A percentile compares a stretch with the other conserved stretches of the same genome.
phyloP scores from a whole-genome alignment of 805 yeast species.

The Metschnikowia henanensis region DNA sequence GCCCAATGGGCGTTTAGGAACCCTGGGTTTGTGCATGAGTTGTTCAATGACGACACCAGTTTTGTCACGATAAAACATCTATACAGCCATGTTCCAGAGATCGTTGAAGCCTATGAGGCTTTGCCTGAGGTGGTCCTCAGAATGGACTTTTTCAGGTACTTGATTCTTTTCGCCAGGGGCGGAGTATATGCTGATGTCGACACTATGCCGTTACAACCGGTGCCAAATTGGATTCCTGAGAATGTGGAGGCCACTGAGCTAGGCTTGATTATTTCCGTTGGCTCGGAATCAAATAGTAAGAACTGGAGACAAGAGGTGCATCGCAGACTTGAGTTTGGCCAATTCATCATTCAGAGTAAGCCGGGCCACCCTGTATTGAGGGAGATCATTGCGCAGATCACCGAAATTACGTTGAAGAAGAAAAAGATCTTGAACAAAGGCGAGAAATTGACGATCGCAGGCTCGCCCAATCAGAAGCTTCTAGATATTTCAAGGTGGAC shows the following conservation, averaged over 20 bases:
- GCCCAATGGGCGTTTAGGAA: constrained; percentile 71
- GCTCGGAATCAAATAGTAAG: constrained; percentile 60
- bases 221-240: constrained; percentile 84
- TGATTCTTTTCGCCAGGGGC: constrained; percentile 85
- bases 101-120: constrained; percentile 62
- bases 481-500: constrained; percentile 68
- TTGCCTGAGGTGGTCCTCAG: constrained; percentile 66
- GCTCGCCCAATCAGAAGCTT: constrained; percentile 33
- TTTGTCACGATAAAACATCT: constrained; percentile 59
- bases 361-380: constrained; percentile 83
- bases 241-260: constrained; percentile 61
- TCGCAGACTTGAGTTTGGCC: constrained; percentile 74
- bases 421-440: constrained; percentile 19
- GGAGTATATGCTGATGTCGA: constrained; percentile 89
- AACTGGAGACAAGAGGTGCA: constrained; percentile 65
- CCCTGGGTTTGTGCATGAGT: constrained; percentile 75
- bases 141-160: constrained; percentile 83
- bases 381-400: constrained; percentile 68
- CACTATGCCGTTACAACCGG: constrained; percentile 73
- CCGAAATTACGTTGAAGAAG: constrained; percentile 51
- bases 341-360: constrained; percentile 79
- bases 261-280: constrained; percentile 72
- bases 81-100: constrained; percentile 65
- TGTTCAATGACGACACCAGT: constrained; percentile 78
- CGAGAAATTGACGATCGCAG: constrained; percentile 26